Base-by-base conservation (phyloP, 345 rosid species). In the Orychophragmus violaceus region DNA sequence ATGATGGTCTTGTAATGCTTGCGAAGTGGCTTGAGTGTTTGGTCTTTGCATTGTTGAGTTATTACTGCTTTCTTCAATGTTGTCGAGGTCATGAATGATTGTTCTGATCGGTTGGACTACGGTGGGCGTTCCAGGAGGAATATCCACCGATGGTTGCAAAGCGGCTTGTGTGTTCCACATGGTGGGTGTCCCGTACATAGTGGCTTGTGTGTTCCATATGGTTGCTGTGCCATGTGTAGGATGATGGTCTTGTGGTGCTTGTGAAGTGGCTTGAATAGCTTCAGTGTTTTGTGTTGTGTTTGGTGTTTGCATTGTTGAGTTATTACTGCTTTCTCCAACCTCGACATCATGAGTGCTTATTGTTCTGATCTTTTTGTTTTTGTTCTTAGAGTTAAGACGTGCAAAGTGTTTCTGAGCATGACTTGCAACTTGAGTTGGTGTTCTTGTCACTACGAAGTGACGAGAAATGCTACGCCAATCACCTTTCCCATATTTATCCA, bases 391-490 rank as follows among this genome's bases (percentile, higher is more conserved):
- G 80, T 83, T 83, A 61, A 83, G 70, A 60, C 95, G 86, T 35
- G 83, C 81, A 59, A 81, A 92, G 72, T 89, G 84, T 62, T 92
- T 92, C 60, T 92, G 96, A 13, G 98, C 98, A 62, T 92, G 98
- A 72, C 95, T 92, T 63, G 98, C 98, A 23, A 92, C 95, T 56
- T 92, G 96, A 8, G 96, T 83, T 13, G 91, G 87, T 5, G 96
- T 92, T 68, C 93, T 87, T 32, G 96, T 82, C 64, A 80, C 79
- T 37, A 92, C 95, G 71, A 66, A 81, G 72, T 89, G 76, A 17
- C 96, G 83, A 8, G 96, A 89, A 66, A 92, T 89, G 74, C 89
- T 92, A 54, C 95, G 83, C 93, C 96, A 92, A 36, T 92, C 98
- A 45, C 95, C 96, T 81, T 81, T 92, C 50, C 98, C 96, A 48